Percentiles rank a stretch among this genome's conserved stretches.
Conservation (phyloP, 1,284 basidiomycete genomes). For the Ceratobasidium sp. region DNA sequence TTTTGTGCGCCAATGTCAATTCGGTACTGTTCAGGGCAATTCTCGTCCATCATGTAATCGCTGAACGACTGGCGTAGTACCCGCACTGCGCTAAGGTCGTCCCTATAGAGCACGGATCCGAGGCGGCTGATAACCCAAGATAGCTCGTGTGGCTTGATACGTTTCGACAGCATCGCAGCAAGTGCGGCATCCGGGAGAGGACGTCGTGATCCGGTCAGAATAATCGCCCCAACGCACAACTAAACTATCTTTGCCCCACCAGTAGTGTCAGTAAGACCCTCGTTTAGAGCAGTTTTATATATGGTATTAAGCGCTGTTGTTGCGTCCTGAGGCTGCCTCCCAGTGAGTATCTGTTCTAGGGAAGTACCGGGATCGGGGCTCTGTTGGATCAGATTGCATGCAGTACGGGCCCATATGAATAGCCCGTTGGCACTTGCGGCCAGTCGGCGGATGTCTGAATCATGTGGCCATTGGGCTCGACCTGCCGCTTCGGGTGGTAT, state of each 20-base stretch:
- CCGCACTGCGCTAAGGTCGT: conserved; percentile 10
- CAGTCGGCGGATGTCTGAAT: not conserved
- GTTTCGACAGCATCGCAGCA: not conserved
- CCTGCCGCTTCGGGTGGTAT: not conserved
- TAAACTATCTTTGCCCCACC: not conserved
- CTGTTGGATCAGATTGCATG: conserved; percentile 6
- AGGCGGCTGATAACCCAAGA: conserved; percentile 5
- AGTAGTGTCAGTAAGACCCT: not conserved
- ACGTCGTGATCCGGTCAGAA: not conserved
- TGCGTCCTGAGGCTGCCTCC: not conserved
- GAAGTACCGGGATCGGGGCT: not conserved
- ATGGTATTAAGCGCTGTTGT: not conserved
- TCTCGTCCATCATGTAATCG: conserved; percentile 21
- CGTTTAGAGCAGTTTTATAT: conserved; percentile 18
- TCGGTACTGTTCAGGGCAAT: not conserved
- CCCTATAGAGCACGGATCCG: conserved; percentile 31
- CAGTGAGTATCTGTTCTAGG: not conserved
- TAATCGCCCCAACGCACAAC: not conserved
- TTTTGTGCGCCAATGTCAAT: conserved; percentile 13
- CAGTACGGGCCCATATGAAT: conserved; percentile 43
- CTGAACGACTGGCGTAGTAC: conserved; percentile 40
- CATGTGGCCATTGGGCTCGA: not conserved
- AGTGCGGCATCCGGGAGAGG: not conserved
- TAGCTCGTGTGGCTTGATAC: not conserved
- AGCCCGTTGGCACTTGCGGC: conserved; percentile 21